These are phyloP conservation scores for Atalantia buxifolia DNA, from an alignment of 345 rosid genomes.

Conservation along the genomic window DNA sequence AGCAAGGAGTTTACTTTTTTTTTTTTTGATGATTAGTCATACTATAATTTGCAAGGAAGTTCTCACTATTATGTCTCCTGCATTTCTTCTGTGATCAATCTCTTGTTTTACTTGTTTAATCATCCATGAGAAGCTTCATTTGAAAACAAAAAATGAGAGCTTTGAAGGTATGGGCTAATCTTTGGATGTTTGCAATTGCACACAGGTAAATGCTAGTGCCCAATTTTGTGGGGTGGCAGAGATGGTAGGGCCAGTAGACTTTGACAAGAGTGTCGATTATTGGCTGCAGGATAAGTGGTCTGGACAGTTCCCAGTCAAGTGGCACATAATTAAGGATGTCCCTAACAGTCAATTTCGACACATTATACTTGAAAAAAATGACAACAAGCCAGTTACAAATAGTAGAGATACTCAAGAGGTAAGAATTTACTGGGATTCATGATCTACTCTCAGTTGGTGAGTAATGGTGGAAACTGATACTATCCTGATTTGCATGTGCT, in stretches of 20 bases:
- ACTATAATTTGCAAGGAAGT: neutral
- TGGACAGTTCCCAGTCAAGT: conserved; percentile 80
- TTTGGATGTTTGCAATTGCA: neutral
- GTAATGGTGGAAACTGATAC: neutral
- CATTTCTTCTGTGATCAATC: neutral
- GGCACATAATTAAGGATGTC: conserved; percentile 82
- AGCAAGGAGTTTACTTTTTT: neutral
- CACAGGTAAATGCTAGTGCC: conserved; percentile 83
- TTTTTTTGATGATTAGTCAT: neutral
- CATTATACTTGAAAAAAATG: conserved; percentile 72
- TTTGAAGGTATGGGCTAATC: neutral
- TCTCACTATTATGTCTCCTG: neutral
- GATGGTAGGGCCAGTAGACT: conserved; percentile 89
- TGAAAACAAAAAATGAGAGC: neutral
- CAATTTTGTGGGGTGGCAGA: conserved; percentile 89
- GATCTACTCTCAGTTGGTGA: neutral
- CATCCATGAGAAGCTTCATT: neutral
- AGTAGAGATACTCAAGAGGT: conserved; percentile 97
- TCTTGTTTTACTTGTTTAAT: neutral
- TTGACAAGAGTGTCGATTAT: conserved; percentile 69
- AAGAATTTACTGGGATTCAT: conserved; percentile 11
- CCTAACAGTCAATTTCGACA: conserved; percentile 83
- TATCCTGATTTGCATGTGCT: conserved; percentile 1
- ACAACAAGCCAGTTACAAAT: conserved; percentile 85
- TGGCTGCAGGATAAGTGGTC: conserved; percentile 96